Evolutionary conservation across 2,329 filamentous ascomycete species (phyloP), one percentile per base, ranked within the genome.

Genomic region (Colletotrichum tamarilloi): DNA sequence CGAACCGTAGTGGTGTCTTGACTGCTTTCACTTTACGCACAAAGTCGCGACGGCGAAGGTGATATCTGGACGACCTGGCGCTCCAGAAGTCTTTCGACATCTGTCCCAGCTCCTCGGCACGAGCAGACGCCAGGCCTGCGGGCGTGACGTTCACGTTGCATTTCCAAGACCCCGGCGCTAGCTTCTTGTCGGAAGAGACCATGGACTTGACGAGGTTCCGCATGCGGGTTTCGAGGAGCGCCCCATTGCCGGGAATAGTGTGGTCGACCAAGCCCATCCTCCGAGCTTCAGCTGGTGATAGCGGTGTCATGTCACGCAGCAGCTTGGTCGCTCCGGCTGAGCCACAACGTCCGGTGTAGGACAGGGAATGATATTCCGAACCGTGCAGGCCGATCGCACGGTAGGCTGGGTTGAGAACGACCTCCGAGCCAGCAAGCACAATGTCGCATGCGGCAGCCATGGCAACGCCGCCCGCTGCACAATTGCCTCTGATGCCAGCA

Each of bases 1-100:
- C 84, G 63, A 85, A 85, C 7, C 83, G 79, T 19, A 84, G 75
- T 6, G 83, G 84, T 8, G 84, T 85, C 30, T 79, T 78, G 1
- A 72, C 64, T 0, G 82, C 68, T 74, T 81, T 84, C 72, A 80
- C 76, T 75, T 85, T 85, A 59, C 83, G 79, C 1, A 85, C 83
- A 74, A 85, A 85, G 72, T 81, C 80, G 38, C 78, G 77, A 9
- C 84, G 80, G 16, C 83, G 81, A 2, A 75, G 75, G 75, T 85
- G 83, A 65, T 85, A 85, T 16, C 82, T 77, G 14, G 75, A 63
- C 5, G 81, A 77, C 6, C 83, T 78, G 1, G 82, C 74, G 28
- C 80, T 81, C 83, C 82, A 85, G 75, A 85, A 85, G 77, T 85
- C 84, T 60, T 82, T 81, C 49, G 80, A 78, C 83, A 85, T 84